Base-by-base conservation (phyloP, 192 early-diverging fungal genomes). In the Phlyctochytrium planicorne region DNA sequence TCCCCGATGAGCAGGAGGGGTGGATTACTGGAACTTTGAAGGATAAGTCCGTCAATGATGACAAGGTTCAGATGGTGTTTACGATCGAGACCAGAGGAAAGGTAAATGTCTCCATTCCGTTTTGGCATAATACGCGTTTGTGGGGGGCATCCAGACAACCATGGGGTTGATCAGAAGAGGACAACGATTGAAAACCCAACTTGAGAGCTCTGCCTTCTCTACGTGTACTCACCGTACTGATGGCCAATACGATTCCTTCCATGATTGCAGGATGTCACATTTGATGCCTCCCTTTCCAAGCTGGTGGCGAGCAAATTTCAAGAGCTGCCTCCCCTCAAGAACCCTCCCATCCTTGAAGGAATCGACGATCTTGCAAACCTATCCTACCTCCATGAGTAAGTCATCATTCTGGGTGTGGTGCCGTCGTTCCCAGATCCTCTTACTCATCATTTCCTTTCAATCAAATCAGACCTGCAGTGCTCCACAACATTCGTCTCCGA, bases 301-400 rank as follows among this genome's bases (percentile, higher is more conserved):
- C 78, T 94, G 6, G 79, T 82, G 40, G 80, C 80, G 47, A 77
- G 69, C 52, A 83, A 86, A 53, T 72, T 78, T 70, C 79, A 32
- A 23, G 78, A 79, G 10, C 75, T 97, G n/a, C 95, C 95, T 34
- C 93, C 92, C 33, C 78, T 97, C 59, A 83, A 92, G 75, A 97
- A 97, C 66, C 93, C 95, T 24, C 23, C 65, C 59, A 72, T 65
- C 17, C 27, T 65, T 61, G 70, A 72, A 29, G 57, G 25, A 53
- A 90, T 87, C 59, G 93, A 97, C 73, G 94, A 97, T 73, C 78
- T 97, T 78, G 92, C 94, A 16, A 91, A 85, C 70, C 84, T 97
- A 20, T 91, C 89, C 60, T 91, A 98, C 73, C 85, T 99, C 36
- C 94, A 99, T 82, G 95, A 98, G 83, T 93, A 91, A 30, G 89